Percentiles rank a stretch among this genome's conserved stretches.
phyloP scores from a whole-genome alignment of 108 stramenopile genomes.

The Cyclotella cryptica region DNA sequence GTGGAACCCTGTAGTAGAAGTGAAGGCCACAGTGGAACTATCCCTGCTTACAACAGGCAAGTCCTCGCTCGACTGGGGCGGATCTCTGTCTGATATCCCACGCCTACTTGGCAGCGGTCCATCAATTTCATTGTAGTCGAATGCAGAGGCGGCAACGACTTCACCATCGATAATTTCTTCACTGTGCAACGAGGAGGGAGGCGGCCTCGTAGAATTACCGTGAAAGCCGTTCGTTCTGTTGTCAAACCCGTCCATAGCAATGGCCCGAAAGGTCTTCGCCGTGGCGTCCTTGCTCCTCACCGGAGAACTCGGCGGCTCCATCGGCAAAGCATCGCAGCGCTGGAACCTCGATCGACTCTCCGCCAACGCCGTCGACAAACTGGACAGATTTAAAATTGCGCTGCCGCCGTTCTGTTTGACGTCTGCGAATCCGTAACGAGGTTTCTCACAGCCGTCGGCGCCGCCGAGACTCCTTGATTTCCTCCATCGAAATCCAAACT shows the following conservation, averaged over 20 bases:
- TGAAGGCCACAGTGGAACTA: background rate
- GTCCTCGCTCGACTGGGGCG: too few relatives aligned
- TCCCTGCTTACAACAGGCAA: background rate
- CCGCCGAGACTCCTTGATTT: background rate
- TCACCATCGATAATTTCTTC: background rate
- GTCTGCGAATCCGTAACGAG: conserved; percentile 9
- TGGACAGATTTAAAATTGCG: conserved; percentile 13
- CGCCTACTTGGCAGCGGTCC: background rate
- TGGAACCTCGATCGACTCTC: conserved; percentile 7
- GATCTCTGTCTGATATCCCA: too few relatives aligned
- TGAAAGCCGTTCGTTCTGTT: background rate
- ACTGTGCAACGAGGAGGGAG: background rate
- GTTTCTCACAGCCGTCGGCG: background rate
- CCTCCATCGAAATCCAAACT: conserved; percentile 35
- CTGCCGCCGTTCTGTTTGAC: background rate
- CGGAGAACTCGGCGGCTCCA: conserved; percentile 18
- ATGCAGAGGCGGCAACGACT: conserved; percentile 2
- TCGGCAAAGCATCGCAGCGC: conserved; percentile 32
- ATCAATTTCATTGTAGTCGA: conserved; percentile 33
- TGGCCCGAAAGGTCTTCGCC: background rate
- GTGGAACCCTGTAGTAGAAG: background rate
- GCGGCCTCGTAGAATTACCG: background rate
- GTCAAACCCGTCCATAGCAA: background rate
- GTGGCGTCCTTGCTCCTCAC: background rate
- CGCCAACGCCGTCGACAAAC: conserved; percentile 29